A percentile compares a stretch with the other conserved stretches of the same genome.
Evolutionary conservation across 2,329 filamentous ascomycete genomes (phyloP).

Genomic region (Saccharata proteae): DNA sequence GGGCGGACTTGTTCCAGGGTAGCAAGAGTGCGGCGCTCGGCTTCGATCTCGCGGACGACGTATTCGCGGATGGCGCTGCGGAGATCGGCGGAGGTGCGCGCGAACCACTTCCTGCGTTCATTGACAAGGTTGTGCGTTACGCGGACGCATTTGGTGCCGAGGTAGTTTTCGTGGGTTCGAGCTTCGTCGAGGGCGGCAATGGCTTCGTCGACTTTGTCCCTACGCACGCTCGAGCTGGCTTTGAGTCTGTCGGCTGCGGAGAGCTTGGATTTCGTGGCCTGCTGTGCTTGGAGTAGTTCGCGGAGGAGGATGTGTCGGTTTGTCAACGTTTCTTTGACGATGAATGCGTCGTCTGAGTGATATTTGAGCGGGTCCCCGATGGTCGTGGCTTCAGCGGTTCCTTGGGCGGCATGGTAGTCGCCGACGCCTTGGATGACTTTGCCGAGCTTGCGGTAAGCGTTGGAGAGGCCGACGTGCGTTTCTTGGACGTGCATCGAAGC

Average conservation of each 20-base stretch:
- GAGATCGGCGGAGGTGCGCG: slow-evolving; percentile 73
- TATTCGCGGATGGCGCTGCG: slow-evolving; percentile 79
- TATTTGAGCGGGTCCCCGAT: slow-evolving; percentile 89
- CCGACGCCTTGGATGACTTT: slow-evolving; percentile 87
- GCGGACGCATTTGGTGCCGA: slow-evolving; percentile 73
- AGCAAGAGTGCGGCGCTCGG: slow-evolving; percentile 80
- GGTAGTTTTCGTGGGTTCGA: slow-evolving; percentile 63
- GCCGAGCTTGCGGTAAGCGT: slow-evolving; percentile 89
- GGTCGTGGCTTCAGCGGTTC: slow-evolving; percentile 90
- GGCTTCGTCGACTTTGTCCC: slow-evolving; percentile 97
- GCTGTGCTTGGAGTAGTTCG: slow-evolving; percentile 84
- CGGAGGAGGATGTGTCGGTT: slow-evolving; percentile 94
- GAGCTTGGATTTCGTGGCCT: slow-evolving; percentile 68
- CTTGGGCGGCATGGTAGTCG: slow-evolving; percentile 92
- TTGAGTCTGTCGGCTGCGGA: slow-evolving; percentile 82
- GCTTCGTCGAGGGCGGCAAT: slow-evolving; percentile 84
- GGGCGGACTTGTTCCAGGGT: slow-evolving; percentile 88
- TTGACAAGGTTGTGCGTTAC: slow-evolving; percentile 81
- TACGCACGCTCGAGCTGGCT: slow-evolving; percentile 70
- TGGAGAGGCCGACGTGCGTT: slow-evolving; percentile 73
- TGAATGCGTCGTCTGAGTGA: slow-evolving; percentile 89
- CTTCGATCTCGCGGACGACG: slow-evolving; percentile 87
- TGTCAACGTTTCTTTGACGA: slow-evolving; percentile 95
- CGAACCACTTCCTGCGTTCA: slow-evolving; percentile 86
- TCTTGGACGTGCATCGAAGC: slow-evolving; percentile 81